A percentile compares a stretch with the other conserved stretches of the same genome.
phyloP scores from a whole-genome alignment of 495 filamentous ascomycete species.

The Aspergillus indologenus region DNA sequence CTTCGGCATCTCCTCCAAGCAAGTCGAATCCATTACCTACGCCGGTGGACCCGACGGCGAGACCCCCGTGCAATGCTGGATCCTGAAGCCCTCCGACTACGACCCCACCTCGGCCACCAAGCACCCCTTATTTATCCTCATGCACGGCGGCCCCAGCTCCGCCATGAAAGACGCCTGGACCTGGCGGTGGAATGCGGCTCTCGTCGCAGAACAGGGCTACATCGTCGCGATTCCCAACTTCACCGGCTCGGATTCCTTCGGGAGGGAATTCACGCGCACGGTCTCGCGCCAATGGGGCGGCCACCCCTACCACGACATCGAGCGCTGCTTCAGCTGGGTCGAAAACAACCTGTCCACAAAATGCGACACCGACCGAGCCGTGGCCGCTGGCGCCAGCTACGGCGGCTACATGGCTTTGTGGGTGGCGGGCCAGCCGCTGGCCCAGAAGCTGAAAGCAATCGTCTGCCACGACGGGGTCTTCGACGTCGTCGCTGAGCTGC shows the following conservation, averaged over 20 bases:
- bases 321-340: background rate
- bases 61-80: slow-evolving; percentile 4
- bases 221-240: slow-evolving; percentile 6
- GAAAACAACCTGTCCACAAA: background rate
- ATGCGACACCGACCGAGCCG: background rate
- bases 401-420: slow-evolving; percentile 2
- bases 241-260: slow-evolving; percentile 4
- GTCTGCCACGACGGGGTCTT: slow-evolving; percentile 2
- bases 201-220: slow-evolving; percentile 1
- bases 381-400: slow-evolving; percentile 1
- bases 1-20: background rate
- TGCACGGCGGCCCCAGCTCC: slow-evolving; percentile 3
- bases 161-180: slow-evolving; percentile 1
- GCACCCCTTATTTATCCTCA: slow-evolving; percentile 1
- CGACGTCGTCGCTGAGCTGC: background rate
- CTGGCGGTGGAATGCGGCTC: slow-evolving; percentile 1
- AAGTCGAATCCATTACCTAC: background rate
- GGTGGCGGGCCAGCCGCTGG: background rate
- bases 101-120: background rate
- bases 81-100: slow-evolving; percentile 1
- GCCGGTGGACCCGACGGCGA: background rate
- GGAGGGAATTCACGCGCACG: background rate
- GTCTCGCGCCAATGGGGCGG: slow-evolving; percentile 1
- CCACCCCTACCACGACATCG: background rate
- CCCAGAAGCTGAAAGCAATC: background rate